phyloP scores from a whole-genome alignment of 1,139 yeast species.

The Pichia inconspicua region DNA sequence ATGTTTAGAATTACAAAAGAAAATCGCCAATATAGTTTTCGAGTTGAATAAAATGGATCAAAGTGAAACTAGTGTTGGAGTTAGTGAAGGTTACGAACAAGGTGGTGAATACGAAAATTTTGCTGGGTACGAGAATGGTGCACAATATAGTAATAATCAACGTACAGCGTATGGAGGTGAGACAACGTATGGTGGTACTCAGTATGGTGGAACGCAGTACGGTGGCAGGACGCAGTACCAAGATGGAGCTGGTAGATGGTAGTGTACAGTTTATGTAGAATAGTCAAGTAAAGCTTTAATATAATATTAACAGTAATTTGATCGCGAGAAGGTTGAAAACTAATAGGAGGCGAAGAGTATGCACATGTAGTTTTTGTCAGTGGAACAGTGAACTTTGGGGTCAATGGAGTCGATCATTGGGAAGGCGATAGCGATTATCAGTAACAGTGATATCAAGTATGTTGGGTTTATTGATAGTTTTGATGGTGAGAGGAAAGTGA shows the following conservation, averaged over 20 bases:
- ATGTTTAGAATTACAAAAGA: slow-evolving; percentile 75
- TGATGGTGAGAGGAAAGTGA: slow-evolving; percentile 87
- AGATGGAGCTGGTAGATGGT: slow-evolving; percentile 29
- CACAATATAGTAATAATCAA: slow-evolving; percentile 2
- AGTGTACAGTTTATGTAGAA: not conserved
- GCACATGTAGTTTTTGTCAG: too few species aligned
- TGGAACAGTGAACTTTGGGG: too few species aligned
- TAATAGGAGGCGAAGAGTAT: not conserved
- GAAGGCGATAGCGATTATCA: slow-evolving; percentile 80
- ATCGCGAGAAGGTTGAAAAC: not conserved
- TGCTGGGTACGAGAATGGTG: not conserved
- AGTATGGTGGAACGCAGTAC: slow-evolving; percentile 13
- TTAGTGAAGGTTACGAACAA: too few species aligned
- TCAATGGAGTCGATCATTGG: slow-evolving; percentile 38
- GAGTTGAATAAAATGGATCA: slow-evolving; percentile 57
- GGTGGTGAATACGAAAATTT: not conserved
- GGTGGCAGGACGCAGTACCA: slow-evolving; percentile 15
- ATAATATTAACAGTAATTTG: too few species aligned
- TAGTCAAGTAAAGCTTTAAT: too few species aligned
- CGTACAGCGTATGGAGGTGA: slow-evolving; percentile 16
- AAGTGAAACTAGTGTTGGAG: not conserved
- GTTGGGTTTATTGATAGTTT: slow-evolving; percentile 83
- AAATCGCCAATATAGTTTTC: slow-evolving; percentile 81
- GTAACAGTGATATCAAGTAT: slow-evolving; percentile 81
- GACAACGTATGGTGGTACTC: slow-evolving; percentile 16